phyloP scores from a whole-genome alignment of 495 filamentous ascomycete species.

The Penicillium argentinense region DNA sequence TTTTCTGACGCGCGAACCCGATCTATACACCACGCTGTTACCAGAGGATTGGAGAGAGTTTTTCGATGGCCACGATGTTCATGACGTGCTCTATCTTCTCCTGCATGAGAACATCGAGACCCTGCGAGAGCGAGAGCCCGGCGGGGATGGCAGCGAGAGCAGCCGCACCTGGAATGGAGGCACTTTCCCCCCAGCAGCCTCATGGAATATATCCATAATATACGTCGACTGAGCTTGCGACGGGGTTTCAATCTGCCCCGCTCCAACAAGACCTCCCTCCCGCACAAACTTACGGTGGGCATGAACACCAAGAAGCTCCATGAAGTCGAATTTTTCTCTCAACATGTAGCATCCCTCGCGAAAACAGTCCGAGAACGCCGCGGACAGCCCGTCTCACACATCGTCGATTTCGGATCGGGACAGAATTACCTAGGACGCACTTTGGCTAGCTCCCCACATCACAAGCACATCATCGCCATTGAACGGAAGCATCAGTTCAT shows the following conservation, averaged over 20 bases:
- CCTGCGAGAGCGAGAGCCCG: slow-evolving; percentile 12
- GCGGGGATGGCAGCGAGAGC: neutral
- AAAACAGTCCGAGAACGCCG: slow-evolving; percentile 56
- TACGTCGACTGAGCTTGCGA: slow-evolving; percentile 68
- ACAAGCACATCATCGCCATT: slow-evolving; percentile 83
- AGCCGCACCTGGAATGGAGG: slow-evolving; percentile 48
- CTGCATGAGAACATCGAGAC: slow-evolving; percentile 68
- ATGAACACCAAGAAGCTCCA: slow-evolving; percentile 99
- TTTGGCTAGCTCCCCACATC: slow-evolving; percentile 80
- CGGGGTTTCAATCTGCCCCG: slow-evolving; percentile 53
- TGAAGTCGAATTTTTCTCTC: slow-evolving; percentile 70
- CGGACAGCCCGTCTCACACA: slow-evolving; percentile 69
- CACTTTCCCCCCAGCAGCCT: slow-evolving; percentile 65
- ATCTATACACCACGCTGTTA: slow-evolving; percentile 71
- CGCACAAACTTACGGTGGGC: slow-evolving; percentile 74
- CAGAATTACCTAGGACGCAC: slow-evolving; percentile 94
- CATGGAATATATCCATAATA: slow-evolving; percentile 69
- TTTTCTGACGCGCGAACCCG: slow-evolving; percentile 82
- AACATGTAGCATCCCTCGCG: slow-evolving; percentile 54
- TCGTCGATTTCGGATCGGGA: slow-evolving; percentile 93
- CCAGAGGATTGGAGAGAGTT: slow-evolving; percentile 79
- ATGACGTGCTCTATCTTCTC: slow-evolving; percentile 74
- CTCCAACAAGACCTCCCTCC: slow-evolving; percentile 46
- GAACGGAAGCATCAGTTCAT: slow-evolving; percentile 87
- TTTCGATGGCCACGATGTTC: slow-evolving; percentile 66